Evolutionary conservation across 108 stramenopile genomes (phyloP).

Genomic region (Skeletonema grethae): DNA sequence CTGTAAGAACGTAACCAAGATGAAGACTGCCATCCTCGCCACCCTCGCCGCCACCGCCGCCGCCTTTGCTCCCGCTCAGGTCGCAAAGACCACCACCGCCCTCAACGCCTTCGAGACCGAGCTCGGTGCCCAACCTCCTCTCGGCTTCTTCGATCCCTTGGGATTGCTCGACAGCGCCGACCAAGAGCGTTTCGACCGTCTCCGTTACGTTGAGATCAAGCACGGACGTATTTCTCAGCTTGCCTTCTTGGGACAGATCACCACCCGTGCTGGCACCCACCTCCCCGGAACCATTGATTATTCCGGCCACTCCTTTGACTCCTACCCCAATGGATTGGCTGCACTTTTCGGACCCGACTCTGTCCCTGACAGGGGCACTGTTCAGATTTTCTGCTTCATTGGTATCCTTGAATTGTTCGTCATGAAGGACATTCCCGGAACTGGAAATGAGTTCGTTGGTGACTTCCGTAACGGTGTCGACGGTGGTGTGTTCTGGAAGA

Average conservation of each 20-base stretch:
- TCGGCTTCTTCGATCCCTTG: too few species aligned
- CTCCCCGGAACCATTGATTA: constrained; percentile 53
- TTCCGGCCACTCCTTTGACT: constrained; percentile 47
- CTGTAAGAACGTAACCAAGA: too few species aligned
- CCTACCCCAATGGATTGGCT: constrained; percentile 62
- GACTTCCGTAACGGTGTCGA: constrained; percentile 67
- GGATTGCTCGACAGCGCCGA: constrained; percentile 42
- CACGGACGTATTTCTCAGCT: constrained; percentile 72
- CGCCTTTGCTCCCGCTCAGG: too few species aligned
- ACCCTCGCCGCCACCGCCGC: too few species aligned
- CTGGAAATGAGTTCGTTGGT: constrained; percentile 65
- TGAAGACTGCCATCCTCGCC: too few species aligned
- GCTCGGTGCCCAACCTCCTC: too few species aligned
- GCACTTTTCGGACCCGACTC: constrained; percentile 52
- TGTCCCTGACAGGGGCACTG: constrained; percentile 52
- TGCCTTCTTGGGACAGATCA: constrained; percentile 67
- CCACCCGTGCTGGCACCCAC: constrained; percentile 62
- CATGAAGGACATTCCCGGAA: constrained; percentile 67
- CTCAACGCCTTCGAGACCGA: too few species aligned
- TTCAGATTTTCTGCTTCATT: constrained; percentile 60
- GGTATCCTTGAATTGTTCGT: constrained; percentile 73
- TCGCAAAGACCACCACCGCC: too few species aligned
- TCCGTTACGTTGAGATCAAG: constrained; percentile 62
- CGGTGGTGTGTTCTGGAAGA: too few species aligned
- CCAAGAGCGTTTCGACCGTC: constrained; percentile 37